phyloP scores from a whole-genome alignment of 176 grass and related monocot species.

The Carex parvula region DNA sequence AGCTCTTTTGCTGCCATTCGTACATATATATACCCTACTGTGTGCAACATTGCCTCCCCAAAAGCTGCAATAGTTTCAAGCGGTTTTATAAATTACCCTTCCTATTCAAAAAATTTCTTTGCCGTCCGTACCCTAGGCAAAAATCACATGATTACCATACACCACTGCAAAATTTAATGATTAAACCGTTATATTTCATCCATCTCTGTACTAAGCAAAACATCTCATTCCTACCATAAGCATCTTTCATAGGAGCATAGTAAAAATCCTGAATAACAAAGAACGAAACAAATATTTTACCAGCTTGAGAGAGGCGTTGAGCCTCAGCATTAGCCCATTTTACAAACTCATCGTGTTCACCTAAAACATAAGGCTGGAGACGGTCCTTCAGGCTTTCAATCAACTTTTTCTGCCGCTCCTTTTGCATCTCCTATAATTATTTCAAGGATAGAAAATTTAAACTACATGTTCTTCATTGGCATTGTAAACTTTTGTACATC shows the following conservation, averaged over 20 bases:
- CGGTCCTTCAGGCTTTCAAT: conserved; percentile 55
- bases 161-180: neutral
- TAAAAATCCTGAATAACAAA: neutral
- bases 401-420: conserved; percentile 65
- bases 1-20: conserved; percentile 78
- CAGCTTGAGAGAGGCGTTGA: conserved; percentile 58
- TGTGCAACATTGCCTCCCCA: conserved; percentile 94
- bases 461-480: neutral
- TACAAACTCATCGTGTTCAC: conserved; percentile 54
- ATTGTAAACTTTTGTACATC: neutral
- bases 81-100: neutral
- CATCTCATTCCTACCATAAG: neutral
- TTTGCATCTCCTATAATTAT: conserved; percentile 57
- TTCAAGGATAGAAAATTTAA: neutral
- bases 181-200: neutral
- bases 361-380: conserved; percentile 65
- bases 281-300: conserved; percentile 29
- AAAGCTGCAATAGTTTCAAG: conserved; percentile 59
- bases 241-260: neutral
- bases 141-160: neutral
- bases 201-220: conserved; percentile 13
- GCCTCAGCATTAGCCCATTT: conserved; percentile 82
- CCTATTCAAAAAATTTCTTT: neutral
- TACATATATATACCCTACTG: conserved; percentile 91
- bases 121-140: neutral